Evolutionary conservation across 225 moss, liverwort and hornwort genomes (phyloP).

Genomic region (Takakia lepidozioides): DNA sequence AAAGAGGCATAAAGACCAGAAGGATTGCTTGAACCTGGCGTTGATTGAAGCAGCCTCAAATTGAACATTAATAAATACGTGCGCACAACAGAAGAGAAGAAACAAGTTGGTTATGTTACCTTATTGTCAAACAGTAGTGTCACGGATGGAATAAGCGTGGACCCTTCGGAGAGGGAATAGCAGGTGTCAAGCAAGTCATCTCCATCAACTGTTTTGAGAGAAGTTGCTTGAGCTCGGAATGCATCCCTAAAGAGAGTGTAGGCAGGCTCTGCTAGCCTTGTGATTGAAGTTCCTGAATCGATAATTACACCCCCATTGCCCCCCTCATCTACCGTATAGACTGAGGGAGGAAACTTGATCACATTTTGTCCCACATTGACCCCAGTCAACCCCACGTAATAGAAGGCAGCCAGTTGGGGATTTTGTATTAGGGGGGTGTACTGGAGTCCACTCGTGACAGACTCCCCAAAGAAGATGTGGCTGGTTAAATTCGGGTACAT

Average conservation of each 20-base stretch:
- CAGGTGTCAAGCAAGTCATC: conserved; percentile 68
- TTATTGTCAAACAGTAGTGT: no score
- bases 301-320: conserved; percentile 67
- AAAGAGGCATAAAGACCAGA: no score
- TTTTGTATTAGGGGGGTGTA: conserved; percentile 48
- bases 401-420: conserved; percentile 47
- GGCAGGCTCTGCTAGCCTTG: conserved; percentile 35
- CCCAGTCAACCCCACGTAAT: conserved; percentile 48
- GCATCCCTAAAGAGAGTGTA: conserved; percentile 49
- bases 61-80: no score
- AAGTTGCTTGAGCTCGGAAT: conserved; percentile 34
- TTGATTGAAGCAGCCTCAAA: no score
- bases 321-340: conserved; percentile 32
- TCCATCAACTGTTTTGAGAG: conserved; percentile 25
- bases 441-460: conserved; percentile 11
- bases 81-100: no score
- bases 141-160: no score
- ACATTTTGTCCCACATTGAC: conserved; percentile 39
- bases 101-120: no score
- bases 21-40: no score
- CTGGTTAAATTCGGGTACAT: conserved; percentile 18
- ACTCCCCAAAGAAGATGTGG: conserved; percentile 53
- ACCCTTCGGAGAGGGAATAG: conserved; percentile 23
- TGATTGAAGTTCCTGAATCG: conserved; percentile 64
- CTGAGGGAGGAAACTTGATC: conserved; percentile 33